These are phyloP conservation scores for Pseudogymnoascus sp. DNA, from an alignment of 2,329 filamentous ascomycete species.

Conservation along the genomic window DNA sequence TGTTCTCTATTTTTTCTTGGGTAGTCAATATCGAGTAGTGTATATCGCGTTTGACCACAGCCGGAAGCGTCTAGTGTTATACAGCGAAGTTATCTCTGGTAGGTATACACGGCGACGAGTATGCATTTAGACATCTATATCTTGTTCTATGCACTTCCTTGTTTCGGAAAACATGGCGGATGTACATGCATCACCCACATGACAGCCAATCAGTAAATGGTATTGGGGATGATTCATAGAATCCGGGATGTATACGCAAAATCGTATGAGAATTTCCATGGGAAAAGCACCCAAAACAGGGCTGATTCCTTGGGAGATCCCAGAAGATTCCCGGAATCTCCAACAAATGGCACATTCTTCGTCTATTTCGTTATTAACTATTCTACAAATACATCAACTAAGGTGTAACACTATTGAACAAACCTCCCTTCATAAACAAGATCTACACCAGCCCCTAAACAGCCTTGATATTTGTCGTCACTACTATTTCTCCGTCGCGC, in stretches of 20 bases:
- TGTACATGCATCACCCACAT: background rate
- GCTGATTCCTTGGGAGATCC: no score
- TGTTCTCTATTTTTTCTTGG: background rate
- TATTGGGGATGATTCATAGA: no score
- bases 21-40: background rate
- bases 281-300: no score
- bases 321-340: no score
- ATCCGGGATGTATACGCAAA: no score
- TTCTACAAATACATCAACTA: background rate
- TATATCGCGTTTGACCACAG: background rate
- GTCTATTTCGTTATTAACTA: background rate
- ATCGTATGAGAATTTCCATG: no score
- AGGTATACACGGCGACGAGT: background rate
- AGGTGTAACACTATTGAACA: conserved; percentile 1
- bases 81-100: background rate
- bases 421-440: background rate
- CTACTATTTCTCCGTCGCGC: background rate
- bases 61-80: background rate
- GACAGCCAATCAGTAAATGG: background rate
- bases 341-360: background rate
- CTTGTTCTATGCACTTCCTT: background rate
- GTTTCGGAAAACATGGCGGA: background rate
- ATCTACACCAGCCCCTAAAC: background rate
- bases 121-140: background rate
- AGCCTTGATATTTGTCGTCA: background rate